Conservation (phyloP, 805 yeast species). For the Candida montana region DNA sequence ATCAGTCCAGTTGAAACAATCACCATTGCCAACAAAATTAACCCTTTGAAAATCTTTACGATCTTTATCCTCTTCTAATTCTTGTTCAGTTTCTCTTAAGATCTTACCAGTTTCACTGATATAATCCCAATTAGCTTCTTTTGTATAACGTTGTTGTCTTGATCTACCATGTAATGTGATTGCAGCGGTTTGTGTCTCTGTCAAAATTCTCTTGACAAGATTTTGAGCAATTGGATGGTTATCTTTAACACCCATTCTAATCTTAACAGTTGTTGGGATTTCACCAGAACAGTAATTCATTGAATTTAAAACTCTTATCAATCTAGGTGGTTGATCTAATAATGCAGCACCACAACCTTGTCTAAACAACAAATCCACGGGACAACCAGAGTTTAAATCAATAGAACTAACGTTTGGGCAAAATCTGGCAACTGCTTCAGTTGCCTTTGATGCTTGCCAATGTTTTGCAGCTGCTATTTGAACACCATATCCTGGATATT, state of each 20-base stretch:
- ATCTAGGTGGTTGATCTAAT: constrained; percentile 80
- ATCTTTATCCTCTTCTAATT: constrained; percentile 58
- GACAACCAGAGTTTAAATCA: constrained; percentile 95
- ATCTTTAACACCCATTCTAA: constrained; percentile 88
- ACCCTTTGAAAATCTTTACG: constrained; percentile 53
- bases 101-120: constrained; percentile 66
- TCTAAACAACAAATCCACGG: constrained; percentile 88
- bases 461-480: constrained; percentile 89
- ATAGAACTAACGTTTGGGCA: constrained; percentile 68
- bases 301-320: constrained; percentile 72
- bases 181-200: constrained; percentile 81
- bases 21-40: constrained; percentile 93
- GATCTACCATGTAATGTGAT: constrained; percentile 95
- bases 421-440: constrained; percentile 65
- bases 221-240: constrained; percentile 81
- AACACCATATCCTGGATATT: constrained; percentile 85
- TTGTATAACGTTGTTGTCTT: constrained; percentile 90
- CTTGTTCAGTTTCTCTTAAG: constrained; percentile 52
- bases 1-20: constrained; percentile 78
- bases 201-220: constrained; percentile 63
- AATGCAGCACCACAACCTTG: constrained; percentile 96
- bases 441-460: constrained; percentile 90
- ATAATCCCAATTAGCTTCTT: constrained; percentile 90
- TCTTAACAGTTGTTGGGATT: constrained; percentile 84
- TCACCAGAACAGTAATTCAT: constrained; percentile 91